phyloP scores from a whole-genome alignment of 345 rosid genomes.

The Eucalyptus melliodora region DNA sequence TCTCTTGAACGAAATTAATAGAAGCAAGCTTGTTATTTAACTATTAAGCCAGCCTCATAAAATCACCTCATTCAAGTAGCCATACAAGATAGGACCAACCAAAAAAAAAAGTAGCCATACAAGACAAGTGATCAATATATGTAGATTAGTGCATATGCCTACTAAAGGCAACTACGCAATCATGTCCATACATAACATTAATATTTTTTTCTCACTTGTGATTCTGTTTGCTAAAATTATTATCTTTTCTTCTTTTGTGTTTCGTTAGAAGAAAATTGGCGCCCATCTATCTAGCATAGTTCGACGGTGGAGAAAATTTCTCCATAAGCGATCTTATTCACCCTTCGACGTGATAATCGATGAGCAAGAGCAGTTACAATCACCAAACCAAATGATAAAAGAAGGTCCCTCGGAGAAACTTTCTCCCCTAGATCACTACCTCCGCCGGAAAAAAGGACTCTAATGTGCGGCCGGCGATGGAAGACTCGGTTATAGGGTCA shows the following conservation, averaged over 20 bases:
- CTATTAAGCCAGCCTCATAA: neutral
- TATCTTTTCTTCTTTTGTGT: neutral
- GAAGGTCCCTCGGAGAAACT: neutral
- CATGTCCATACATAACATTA: neutral
- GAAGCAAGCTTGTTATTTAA: neutral
- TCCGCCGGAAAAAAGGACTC: neutral
- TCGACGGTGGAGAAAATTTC: neutral
- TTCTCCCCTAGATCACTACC: neutral
- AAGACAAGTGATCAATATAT: neutral
- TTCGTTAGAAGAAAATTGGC: neutral
- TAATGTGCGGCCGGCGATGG: neutral
- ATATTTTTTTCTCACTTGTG: neutral
- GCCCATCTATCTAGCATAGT: neutral
- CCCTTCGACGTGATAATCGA: neutral
- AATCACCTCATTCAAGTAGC: neutral
- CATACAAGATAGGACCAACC: no score
- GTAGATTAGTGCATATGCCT: neutral
- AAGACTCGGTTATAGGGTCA: neutral
- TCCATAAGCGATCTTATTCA: neutral
- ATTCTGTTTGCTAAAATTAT: neutral
- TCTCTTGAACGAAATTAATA: neutral
- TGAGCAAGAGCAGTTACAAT: neutral
- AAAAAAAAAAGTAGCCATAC: neutral
- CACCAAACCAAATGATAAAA: neutral
- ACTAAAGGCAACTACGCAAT: neutral